Percentiles rank a stretch among this genome's conserved stretches.
phyloP scores from a whole-genome alignment of 768 basidiomycete species.

The Clitopilus hobsonii region DNA sequence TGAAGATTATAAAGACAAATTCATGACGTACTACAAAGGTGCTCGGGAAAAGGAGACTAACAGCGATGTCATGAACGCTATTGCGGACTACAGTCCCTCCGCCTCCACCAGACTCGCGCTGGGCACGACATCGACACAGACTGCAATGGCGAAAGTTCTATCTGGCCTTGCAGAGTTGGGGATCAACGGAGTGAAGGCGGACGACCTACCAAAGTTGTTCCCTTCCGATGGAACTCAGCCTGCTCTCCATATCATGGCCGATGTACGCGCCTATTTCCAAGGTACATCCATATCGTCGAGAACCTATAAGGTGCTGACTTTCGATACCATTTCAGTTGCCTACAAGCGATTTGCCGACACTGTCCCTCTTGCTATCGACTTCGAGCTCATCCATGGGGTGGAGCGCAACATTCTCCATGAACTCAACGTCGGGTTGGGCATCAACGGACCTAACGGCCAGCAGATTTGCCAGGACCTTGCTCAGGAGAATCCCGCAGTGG shows the following conservation, averaged over 20 bases:
- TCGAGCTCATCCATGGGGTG: slow-evolving; percentile 50
- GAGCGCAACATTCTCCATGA: slow-evolving; percentile 38
- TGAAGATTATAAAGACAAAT: slow-evolving; percentile 39
- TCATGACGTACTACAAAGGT: slow-evolving; percentile 44
- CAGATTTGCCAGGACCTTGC: slow-evolving; percentile 46
- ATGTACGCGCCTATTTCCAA: slow-evolving; percentile 72
- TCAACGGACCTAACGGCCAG: slow-evolving; percentile 43
- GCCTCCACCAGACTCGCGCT: background rate
- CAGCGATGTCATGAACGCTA: slow-evolving; percentile 17
- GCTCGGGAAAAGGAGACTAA: slow-evolving; percentile 28
- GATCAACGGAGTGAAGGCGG: slow-evolving; percentile 28
- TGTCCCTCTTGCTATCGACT: slow-evolving; percentile 52
- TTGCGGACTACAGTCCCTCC: slow-evolving; percentile 19
- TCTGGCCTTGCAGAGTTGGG: slow-evolving; percentile 33
- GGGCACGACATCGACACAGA: background rate
- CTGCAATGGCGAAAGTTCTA: slow-evolving; percentile 28
- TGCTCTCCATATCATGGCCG: slow-evolving; percentile 63
- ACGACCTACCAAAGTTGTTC: slow-evolving; percentile 46
- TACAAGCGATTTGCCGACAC: slow-evolving; percentile 59
- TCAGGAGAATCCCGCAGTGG: slow-evolving; percentile 42
- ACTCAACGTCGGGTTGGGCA: slow-evolving; percentile 43
- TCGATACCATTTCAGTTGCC: slow-evolving; percentile 33
- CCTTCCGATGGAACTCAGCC: slow-evolving; percentile 48
- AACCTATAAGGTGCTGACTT: background rate
- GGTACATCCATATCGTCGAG: slow-evolving; percentile 36